A percentile compares a stretch with the other conserved stretches of the same genome.
Evolutionary conservation across 495 filamentous ascomycete species (phyloP).

Genomic region (Astrocystis sublimbata): DNA sequence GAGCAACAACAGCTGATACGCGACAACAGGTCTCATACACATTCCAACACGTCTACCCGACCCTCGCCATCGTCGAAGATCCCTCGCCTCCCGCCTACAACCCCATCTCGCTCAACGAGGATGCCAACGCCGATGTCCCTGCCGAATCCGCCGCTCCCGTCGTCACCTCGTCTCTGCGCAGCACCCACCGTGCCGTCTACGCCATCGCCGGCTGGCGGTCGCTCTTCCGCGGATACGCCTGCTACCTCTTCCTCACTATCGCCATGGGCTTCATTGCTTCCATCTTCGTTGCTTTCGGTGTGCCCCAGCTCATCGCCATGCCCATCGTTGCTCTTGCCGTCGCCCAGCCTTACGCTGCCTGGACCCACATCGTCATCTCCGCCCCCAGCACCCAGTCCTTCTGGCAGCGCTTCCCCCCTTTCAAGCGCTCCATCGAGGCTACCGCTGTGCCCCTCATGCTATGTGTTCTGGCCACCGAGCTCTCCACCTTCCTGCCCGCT

Average conservation of each 20-base stretch:
- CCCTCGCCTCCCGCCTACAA: constrained; percentile 52
- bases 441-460: constrained; percentile 42
- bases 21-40: constrained; percentile 41
- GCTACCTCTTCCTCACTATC: constrained; percentile 24
- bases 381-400: constrained; percentile 37
- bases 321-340: constrained; percentile 38
- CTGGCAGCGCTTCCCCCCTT: constrained; percentile 47
- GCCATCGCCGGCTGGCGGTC: constrained; percentile 41
- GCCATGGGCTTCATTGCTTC: constrained; percentile 21
- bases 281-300: constrained; percentile 23
- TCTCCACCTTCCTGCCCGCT: constrained; percentile 26
- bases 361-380: constrained; percentile 50
- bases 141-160: constrained; percentile 29
- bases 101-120: constrained; percentile 40
- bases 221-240: constrained; percentile 43
- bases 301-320: constrained; percentile 34
- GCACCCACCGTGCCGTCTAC: constrained; percentile 39
- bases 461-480: constrained; percentile 34
- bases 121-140: constrained; percentile 28
- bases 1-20: constrained; percentile 17
- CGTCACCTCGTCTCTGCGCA: constrained; percentile 47
- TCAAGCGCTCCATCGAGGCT: constrained; percentile 45
- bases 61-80: constrained; percentile 52
- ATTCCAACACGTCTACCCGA: constrained; percentile 41
- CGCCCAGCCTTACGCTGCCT: constrained; percentile 41